Evolutionary conservation across 208 protist genomes (phyloP).

Genomic region (Leptomonas pyrrhocoris): DNA sequence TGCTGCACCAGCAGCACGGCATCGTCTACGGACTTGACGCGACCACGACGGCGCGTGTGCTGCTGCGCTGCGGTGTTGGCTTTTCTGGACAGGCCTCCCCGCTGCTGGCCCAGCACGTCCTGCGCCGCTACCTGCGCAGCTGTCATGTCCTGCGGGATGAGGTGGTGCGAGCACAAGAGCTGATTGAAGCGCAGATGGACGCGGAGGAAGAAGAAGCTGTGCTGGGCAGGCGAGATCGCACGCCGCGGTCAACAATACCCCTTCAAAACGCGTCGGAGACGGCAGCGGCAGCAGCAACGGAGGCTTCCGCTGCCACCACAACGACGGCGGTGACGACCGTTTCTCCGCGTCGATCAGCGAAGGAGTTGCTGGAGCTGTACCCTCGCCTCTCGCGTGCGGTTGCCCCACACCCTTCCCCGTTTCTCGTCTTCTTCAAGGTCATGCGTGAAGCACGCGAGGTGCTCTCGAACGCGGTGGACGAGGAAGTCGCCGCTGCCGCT

Average conservation of each 20-base stretch:
- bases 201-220: conserved; percentile 6
- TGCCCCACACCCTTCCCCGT: conserved; percentile 64
- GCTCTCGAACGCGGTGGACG: conserved; percentile 31
- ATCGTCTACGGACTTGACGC: conserved; percentile 69
- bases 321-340: not conserved
- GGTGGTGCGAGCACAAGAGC: conserved; percentile 24
- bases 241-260: too few species aligned
- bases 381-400: conserved; percentile 27
- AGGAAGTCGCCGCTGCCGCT: conserved; percentile 9
- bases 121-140: conserved; percentile 69
- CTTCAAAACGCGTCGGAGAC: too few species aligned
- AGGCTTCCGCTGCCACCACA: not conserved
- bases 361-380: conserved; percentile 7
- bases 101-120: conserved; percentile 69
- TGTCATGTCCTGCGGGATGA: conserved; percentile 57
- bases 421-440: conserved; percentile 80
- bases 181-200: conserved; percentile 28
- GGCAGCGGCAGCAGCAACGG: not conserved
- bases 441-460: conserved; percentile 73
- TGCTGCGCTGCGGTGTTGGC: conserved; percentile 71
- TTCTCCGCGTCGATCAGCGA: not conserved
- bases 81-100: conserved; percentile 70
- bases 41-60: conserved; percentile 48
- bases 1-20: conserved; percentile 32
- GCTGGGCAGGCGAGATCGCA: not conserved